Evolutionary conservation across 768 basidiomycete genomes (phyloP), one percentile per base, ranked within the genome.

Genomic region (Neoboletus brunneissimus): DNA sequence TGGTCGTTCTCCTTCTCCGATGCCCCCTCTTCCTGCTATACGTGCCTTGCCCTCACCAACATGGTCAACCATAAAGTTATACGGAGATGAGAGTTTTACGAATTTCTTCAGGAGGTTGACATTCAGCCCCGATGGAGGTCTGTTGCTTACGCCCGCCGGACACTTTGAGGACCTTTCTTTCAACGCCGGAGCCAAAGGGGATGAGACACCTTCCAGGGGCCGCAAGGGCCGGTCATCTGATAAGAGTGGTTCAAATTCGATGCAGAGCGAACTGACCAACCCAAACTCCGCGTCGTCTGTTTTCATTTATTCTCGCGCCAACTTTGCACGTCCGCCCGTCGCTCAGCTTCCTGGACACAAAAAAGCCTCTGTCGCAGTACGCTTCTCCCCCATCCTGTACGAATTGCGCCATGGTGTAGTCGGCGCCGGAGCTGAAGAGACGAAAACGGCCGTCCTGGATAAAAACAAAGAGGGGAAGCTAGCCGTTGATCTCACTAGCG

Each of bases 311-410:
- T 91, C 94, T 9, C 83, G 97, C 32, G 92, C 92, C 41, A 98
- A 97, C 74, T 91, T 99, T 71, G 86, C 93, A 1, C 79, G 91
- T 42, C 89, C 93, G 1, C 96, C 97, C 0, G 85, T 98, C 55
- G 97, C 94, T 15, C 94, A 95, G 68, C 77, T 98, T 5, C 95
- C 97, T 3, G 97, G 97, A 2, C 92, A 98, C 77, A 93, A 94
- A 74, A 97, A 96, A 64, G 88, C 96, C 0, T 94, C 90, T 63
- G 88, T 98, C 3, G 96, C 91, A 1, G 94, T 99, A 37, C 79
- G 87, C 45, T 99, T 98, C 73, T 95, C 91, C 31, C 97, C 96
- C 0, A 80, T 98, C 22, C 72, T 99, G 41, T 98, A 94, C 65
- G 94, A 98, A 66, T 77, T 98, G n/a, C 79, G 96, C 25, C 78